phyloP scores from a whole-genome alignment of 2,329 filamentous ascomycete genomes.

The Bertia moriformis region DNA sequence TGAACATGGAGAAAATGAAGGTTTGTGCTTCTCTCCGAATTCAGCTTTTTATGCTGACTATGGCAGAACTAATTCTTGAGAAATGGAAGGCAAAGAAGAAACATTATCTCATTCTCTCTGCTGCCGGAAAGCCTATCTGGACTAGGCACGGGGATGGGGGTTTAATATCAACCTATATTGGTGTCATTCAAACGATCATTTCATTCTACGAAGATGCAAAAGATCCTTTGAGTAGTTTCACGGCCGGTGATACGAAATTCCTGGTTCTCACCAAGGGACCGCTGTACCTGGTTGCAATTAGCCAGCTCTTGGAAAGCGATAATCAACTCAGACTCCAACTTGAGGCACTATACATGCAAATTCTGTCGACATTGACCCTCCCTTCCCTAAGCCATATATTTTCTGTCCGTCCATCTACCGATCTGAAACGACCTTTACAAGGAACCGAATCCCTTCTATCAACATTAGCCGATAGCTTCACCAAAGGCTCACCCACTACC shows the following conservation, averaged over 20 bases:
- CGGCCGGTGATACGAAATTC: constrained; percentile 73
- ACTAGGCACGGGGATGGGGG: constrained; percentile 84
- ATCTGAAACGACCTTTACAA: constrained; percentile 75
- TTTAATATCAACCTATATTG: constrained; percentile 84
- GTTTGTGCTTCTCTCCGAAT: constrained; percentile 70
- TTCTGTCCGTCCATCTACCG: constrained; percentile 78
- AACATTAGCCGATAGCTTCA: constrained; percentile 87
- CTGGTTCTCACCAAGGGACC: constrained; percentile 74
- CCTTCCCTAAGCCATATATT: constrained; percentile 80
- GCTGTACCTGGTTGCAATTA: constrained; percentile 86
- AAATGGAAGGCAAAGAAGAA: constrained; percentile 88
- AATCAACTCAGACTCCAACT: constrained; percentile 74
- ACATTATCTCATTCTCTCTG: constrained; percentile 91
- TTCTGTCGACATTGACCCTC: constrained; percentile 83
- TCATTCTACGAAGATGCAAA: constrained; percentile 80
- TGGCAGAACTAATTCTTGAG: constrained; percentile 44
- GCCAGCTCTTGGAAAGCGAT: constrained; percentile 82
- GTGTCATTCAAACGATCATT: constrained; percentile 91
- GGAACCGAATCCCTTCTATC: constrained; percentile 85
- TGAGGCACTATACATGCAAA: constrained; percentile 94
- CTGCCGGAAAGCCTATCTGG: constrained; percentile 93
- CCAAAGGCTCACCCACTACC: constrained; percentile 75
- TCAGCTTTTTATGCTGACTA: constrained; percentile 42
- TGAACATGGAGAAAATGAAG: constrained; percentile 21
- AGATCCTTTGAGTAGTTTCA: constrained; percentile 69